Evolutionary conservation across 1,139 yeast genomes (phyloP).

Genomic region (Yarrowia galli): DNA sequence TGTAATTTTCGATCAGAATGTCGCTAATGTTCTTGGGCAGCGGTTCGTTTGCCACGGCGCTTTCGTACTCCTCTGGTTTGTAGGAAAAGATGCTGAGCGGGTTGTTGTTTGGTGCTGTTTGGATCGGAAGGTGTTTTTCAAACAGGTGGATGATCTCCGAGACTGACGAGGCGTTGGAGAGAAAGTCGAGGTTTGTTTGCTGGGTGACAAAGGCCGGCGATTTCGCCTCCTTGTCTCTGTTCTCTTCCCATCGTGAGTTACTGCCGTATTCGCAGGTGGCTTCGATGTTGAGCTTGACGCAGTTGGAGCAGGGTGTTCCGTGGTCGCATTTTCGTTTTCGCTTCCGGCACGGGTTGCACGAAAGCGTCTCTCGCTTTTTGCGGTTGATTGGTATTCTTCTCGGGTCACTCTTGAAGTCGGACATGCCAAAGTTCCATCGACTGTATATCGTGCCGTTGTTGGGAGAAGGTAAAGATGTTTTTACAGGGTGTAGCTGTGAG

Average conservation of each 20-base stretch:
- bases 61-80: conserved; percentile 13
- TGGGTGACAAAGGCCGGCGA: background rate
- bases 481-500: background rate
- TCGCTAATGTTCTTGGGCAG: conserved; percentile 26
- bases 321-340: conserved; percentile 35
- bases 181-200: conserved; percentile 12
- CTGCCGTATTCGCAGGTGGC: conserved; percentile 30
- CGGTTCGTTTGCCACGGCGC: conserved; percentile 11
- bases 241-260: conserved; percentile 27
- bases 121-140: conserved; percentile 13
- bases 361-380: conserved; percentile 33
- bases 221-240: background rate
- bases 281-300: conserved; percentile 28
- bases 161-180: background rate
- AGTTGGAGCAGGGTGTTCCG: conserved; percentile 25
- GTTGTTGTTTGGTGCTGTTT: conserved; percentile 10
- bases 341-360: conserved; percentile 37
- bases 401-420: background rate
- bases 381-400: conserved; percentile 13
- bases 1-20: conserved; percentile 14
- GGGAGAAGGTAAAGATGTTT: conserved; percentile 10
- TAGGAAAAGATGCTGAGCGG: conserved; percentile 28
- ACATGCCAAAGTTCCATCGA: background rate
- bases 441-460: background rate
- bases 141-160: conserved; percentile 11